Evolutionary conservation across 2,329 filamentous ascomycete genomes (phyloP), one percentile per base, ranked within the genome.

Genomic region (Orbilia blumenaviensis): DNA sequence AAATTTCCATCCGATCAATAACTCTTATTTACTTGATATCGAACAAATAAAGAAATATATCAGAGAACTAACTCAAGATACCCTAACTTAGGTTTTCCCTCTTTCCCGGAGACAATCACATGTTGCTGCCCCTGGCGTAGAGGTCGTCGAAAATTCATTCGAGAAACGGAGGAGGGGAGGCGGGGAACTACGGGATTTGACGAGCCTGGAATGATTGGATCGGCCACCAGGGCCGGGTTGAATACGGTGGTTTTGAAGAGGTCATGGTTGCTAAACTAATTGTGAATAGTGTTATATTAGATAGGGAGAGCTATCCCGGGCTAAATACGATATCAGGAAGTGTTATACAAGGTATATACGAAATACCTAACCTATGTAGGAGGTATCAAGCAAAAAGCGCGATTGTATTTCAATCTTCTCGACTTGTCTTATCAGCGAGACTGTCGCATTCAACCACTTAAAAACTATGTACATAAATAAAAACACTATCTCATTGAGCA

Each of bases 101-200:
- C 60, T 85, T 8, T 85, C 86, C 0, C 84, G 76, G 29, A 67
- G 77, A 41, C 42, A 23, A 21, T 63, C 66, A 14, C 71, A 61
- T 25, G 41, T 54, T 5, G 63, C 64, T 23, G 77, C 71, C 3
- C 77, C 77, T 1, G 77, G 77, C 32, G 61, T 78, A 23, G 71
- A 76, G 27, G 58, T 76, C 6, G 62, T 75, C 36, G 62, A 74
- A 8, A 78, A 72, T 38, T 34, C 61, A 46, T 78, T 63, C 56
- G 77, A 56, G 38, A 66, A 61, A 32, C 48, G 61, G 77, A 89
- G 88, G 84, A 89, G 67, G 89, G 89, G 80, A 87, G 88, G 16
- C 82, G 82, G 16, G 84, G 92, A 81, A 87, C 41, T 78, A 42
- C 72, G 73, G 29, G 78, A 78, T 72, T 38, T 80, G 50, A 78